These are phyloP conservation scores for Simplicillium aogashimaense DNA, from an alignment of 2,329 filamentous ascomycete species.

Conservation along the genomic window DNA sequence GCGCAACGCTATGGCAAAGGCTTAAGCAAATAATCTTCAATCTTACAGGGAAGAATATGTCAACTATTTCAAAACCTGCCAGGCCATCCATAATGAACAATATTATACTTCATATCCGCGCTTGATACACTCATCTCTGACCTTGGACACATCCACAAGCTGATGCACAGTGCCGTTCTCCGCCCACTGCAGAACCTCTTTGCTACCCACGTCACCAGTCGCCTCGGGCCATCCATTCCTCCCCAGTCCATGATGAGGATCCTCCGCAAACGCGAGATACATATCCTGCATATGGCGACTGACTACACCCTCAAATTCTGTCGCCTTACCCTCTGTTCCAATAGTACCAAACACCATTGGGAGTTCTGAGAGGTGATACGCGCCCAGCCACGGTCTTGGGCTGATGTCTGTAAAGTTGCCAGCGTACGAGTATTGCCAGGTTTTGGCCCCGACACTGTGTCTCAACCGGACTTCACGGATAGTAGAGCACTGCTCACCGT, in stretches of 20 bases:
- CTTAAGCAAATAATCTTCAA: too few species aligned
- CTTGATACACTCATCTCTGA: too few species aligned
- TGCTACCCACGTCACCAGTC: too few species aligned
- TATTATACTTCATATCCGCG: too few species aligned
- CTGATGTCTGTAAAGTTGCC: conserved; percentile 19
- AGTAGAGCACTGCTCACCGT: neutral
- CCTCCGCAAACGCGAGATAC: neutral
- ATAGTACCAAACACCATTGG: conserved; percentile 21
- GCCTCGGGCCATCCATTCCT: neutral
- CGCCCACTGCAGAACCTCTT: too few species aligned
- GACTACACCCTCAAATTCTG: neutral
- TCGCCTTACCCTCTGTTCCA: neutral
- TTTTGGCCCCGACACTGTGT: conserved; percentile 23
- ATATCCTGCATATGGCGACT: neutral
- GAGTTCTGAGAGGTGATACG: conserved; percentile 20
- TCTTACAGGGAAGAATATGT: too few species aligned
- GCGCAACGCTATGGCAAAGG: neutral
- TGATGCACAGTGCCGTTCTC: too few species aligned
- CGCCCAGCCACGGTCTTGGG: conserved; percentile 15
- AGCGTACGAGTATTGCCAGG: conserved; percentile 16
- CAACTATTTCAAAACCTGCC: too few species aligned
- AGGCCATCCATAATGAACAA: too few species aligned
- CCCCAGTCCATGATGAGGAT: neutral
- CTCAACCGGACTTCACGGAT: neutral
- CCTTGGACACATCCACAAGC: too few species aligned